phyloP scores from a whole-genome alignment of 2,329 filamentous ascomycete species.

The Verruconis gallopava region DNA sequence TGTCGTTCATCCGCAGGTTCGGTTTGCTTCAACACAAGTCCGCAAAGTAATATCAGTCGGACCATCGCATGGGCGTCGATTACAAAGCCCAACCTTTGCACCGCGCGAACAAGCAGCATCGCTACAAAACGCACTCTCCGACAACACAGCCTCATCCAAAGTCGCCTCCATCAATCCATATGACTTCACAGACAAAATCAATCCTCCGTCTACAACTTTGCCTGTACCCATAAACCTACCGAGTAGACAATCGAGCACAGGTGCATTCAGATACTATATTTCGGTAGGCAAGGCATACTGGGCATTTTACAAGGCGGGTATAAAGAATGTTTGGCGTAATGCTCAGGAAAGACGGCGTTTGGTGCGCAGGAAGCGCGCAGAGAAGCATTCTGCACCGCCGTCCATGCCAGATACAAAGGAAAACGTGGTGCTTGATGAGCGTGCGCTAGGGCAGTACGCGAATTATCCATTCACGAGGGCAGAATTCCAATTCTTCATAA shows the following conservation, averaged over 20 bases:
- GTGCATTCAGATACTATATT: neutral
- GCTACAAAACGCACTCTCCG: neutral
- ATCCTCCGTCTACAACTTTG: constrained; percentile 6
- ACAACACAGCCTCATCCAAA: neutral
- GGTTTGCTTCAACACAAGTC: no score
- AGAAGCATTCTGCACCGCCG: neutral
- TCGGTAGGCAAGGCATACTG: constrained; percentile 6
- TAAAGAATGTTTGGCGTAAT: constrained; percentile 9
- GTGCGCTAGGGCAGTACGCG: neutral
- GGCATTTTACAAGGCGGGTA: constrained; percentile 10
- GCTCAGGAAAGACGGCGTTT: neutral
- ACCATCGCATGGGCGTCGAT: no score
- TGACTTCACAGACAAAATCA: constrained; percentile 6
- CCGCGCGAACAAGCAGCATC: no score
- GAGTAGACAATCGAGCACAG: neutral
- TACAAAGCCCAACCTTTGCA: no score
- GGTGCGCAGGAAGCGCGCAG: neutral
- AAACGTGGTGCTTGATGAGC: neutral
- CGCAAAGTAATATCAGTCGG: no score
- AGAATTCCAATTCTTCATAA: constrained; percentile 55
- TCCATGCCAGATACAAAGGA: neutral
- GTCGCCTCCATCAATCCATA: neutral
- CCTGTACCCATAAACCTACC: constrained; percentile 7
- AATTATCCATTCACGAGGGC: constrained; percentile 37
- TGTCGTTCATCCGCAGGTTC: neutral